Evolutionary conservation across 2,329 filamentous ascomycete species (phyloP).

Genomic region (Phaeosphaeriaceae sp.): DNA sequence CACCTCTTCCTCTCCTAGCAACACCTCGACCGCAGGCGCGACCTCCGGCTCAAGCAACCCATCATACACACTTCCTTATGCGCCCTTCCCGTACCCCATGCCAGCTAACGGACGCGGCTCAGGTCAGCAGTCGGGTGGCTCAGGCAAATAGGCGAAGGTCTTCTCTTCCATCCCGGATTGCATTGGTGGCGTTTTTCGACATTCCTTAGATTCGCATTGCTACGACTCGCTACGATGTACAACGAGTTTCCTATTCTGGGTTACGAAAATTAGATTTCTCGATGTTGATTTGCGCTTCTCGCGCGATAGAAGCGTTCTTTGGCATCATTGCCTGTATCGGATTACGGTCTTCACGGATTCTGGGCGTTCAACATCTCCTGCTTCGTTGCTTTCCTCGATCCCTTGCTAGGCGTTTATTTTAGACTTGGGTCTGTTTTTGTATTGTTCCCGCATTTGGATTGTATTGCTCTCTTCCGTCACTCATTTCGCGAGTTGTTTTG

Average conservation of each 20-base stretch:
- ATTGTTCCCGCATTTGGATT: background rate
- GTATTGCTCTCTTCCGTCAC: background rate
- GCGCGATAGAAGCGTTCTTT: background rate
- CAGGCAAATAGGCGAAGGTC: constrained; percentile 24
- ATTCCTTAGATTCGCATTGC: background rate
- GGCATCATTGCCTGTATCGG: background rate
- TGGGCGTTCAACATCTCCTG: too few species aligned
- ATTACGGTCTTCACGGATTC: background rate
- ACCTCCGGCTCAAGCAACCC: constrained; percentile 30
- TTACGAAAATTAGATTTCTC: constrained; percentile 14
- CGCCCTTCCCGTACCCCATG: constrained; percentile 48
- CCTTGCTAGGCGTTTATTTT: too few species aligned
- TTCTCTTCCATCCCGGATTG: background rate
- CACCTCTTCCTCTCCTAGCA: constrained; percentile 38
- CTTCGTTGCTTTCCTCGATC: too few species aligned
- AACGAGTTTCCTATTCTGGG: background rate
- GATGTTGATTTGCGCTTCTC: background rate
- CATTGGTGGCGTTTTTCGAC: constrained; percentile 1
- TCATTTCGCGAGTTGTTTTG: background rate
- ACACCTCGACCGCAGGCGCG: constrained; percentile 39
- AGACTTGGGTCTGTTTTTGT: background rate
- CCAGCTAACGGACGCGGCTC: constrained; percentile 35
- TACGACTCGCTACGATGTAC: constrained; percentile 1
- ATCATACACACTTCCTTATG: constrained; percentile 43
- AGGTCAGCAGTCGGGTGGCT: constrained; percentile 10